A percentile compares a stretch with the other conserved stretches of the same genome.
phyloP scores from a whole-genome alignment of 305 asterid species.

The Solanum hybrid region DNA sequence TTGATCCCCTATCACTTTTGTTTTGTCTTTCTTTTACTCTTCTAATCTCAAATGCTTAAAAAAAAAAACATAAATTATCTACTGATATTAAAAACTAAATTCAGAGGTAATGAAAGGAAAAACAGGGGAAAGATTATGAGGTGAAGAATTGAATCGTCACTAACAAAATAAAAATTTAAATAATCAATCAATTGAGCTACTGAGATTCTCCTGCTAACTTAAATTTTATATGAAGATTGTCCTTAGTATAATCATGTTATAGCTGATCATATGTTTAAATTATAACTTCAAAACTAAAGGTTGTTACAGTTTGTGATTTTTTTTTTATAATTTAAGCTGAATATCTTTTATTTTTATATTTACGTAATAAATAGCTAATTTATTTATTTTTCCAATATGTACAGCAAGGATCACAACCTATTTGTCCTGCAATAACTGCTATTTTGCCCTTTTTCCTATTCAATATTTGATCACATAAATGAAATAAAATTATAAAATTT shows the following conservation, averaged over 20 bases:
- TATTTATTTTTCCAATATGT: not conserved
- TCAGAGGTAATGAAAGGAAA: accelerated
- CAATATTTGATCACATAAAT: not conserved
- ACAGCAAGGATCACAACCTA: not conserved
- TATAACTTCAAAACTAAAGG: too few relatives aligned
- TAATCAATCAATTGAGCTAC: not conserved
- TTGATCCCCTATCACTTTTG: not conserved
- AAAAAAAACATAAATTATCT: not conserved
- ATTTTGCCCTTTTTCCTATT: not conserved
- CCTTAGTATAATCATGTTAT: not conserved
- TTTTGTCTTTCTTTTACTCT: not conserved
- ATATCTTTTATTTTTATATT: not conserved
- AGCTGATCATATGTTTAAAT: too few relatives aligned
- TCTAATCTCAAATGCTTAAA: not conserved
- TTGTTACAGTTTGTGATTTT: not conserved
- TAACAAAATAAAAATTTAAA: too few relatives aligned
- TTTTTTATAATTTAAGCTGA: not conserved
- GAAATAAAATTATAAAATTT: not conserved
- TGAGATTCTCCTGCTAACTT: too few relatives aligned
- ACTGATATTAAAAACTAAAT: not conserved
- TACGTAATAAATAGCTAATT: not conserved
- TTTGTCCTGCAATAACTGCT: not conserved
- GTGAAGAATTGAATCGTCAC: too few relatives aligned
- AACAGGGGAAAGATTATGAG: accelerated
- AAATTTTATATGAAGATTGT: not conserved